Conservation (phyloP, 2,329 filamentous ascomycete genomes). For the Aspergillus brasiliensis region DNA sequence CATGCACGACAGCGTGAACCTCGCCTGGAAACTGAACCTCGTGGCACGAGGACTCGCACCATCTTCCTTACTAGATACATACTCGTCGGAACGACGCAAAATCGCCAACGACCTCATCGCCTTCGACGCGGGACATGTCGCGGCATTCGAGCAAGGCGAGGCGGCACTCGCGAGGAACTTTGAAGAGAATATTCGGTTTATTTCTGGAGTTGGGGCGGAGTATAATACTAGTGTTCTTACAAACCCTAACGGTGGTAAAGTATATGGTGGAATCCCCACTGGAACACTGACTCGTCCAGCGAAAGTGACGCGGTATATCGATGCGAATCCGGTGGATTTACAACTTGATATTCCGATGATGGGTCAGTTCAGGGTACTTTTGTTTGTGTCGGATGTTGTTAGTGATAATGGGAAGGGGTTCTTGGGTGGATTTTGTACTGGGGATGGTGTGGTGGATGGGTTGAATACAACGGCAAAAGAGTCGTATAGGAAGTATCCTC, state of each 20-base stretch:
- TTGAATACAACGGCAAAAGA: conserved; percentile 58
- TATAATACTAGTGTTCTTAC: conserved; percentile 61
- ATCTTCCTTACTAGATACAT: conserved; percentile 28
- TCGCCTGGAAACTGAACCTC: conserved; percentile 39
- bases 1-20: conserved; percentile 41
- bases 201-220: conserved; percentile 70
- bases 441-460: conserved; percentile 50
- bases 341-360: conserved; percentile 77
- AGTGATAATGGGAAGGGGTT: conserved; percentile 57
- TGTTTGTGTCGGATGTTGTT: conserved; percentile 66
- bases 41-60: conserved; percentile 28
- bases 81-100: conserved; percentile 34
- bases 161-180: conserved; percentile 69
- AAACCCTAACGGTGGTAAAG: conserved; percentile 54
- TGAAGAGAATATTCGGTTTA: conserved; percentile 70
- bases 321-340: conserved; percentile 75
- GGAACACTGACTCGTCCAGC: conserved; percentile 62
- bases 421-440: conserved; percentile 61
- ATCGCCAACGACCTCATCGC: conserved; percentile 35
- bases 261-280: conserved; percentile 44
- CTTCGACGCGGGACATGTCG: conserved; percentile 48
- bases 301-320: conserved; percentile 72
- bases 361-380: conserved; percentile 75
- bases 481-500: conserved; percentile 64
- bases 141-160: conserved; percentile 62